Evolutionary conservation across 2,329 filamentous ascomycete species (phyloP), one percentile per base, ranked within the genome.

Genomic region (Cladorrhinum sp.): DNA sequence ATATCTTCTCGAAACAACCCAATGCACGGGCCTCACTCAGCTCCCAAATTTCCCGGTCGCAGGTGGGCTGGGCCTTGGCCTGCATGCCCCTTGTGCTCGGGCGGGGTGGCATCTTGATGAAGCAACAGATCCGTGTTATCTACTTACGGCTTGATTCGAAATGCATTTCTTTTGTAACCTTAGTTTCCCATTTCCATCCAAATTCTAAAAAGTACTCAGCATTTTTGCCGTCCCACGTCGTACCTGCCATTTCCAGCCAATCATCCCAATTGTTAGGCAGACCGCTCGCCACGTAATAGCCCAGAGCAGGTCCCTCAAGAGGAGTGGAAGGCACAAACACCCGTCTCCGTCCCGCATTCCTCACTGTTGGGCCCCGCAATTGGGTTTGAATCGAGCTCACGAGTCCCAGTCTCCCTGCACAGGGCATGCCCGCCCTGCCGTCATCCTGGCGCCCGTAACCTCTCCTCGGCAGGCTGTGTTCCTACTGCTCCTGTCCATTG

Each of bases 401-500:
- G n/a, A 45, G 18, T 45, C 20, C 41, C 49, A 24, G 18, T 50
- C 49, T 27, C 49, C 49, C 49, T 50, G 22, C 49, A 50, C 25
- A n/a, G n/a, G n/a, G n/a, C n/a, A 50, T 24, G 49, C 49, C 24
- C 22, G 22, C 49, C 49, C 22, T 50, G 12, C 22, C 36, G 53
- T 69, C 72, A 77, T 68, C 67, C 74, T 80, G 78, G 78, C 75
- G 69, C 66, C 70, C 58, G 64, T 66, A 62, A 59, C 68, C 57
- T 60, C 65, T 53, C 38, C 61, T 32, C 60, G 63, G 60, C 66
- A 66, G 62, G 64, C 56, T 64, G 68, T 57, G 48, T 66, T 71
- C 71, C 72, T 81, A 71, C 71, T 83, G 62, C 65, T 84, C 69
- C 74, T 84, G 66, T 73, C 79, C 68, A 71, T 86, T 68, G 65